Evolutionary conservation across 441 rosid species (phyloP).

Genomic region (Macaranga tanarius): DNA sequence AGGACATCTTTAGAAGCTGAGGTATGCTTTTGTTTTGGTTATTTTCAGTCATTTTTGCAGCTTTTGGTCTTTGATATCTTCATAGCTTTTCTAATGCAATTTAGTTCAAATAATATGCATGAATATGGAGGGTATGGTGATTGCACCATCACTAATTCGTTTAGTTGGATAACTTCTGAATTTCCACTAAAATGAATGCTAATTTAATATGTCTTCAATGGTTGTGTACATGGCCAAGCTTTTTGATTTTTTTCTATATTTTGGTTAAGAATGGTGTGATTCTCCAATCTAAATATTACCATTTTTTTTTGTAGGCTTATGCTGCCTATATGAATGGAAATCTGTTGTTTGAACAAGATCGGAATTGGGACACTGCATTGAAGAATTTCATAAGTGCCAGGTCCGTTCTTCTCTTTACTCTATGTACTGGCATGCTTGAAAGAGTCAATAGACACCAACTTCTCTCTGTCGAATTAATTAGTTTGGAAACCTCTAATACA

Average conservation of each 20-base stretch:
- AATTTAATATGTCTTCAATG: not conserved
- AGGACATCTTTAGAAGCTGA: slow-evolving; percentile 94
- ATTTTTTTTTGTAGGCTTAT: slow-evolving; percentile 82
- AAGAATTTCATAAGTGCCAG: slow-evolving; percentile 90
- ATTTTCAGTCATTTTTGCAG: not conserved
- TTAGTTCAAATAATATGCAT: slow-evolving; percentile 4
- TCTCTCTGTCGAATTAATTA: not conserved
- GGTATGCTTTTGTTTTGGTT: slow-evolving; percentile 41
- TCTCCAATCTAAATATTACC: slow-evolving; percentile 18
- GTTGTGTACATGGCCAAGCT: slow-evolving; percentile 1
- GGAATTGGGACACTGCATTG: slow-evolving; percentile 90
- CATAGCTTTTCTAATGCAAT: slow-evolving; percentile 2
- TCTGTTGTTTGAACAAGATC: slow-evolving; percentile 95
- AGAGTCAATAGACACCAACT: not conserved
- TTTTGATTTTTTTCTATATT: not conserved
- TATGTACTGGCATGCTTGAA: slow-evolving; percentile 1
- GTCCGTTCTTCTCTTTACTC: slow-evolving; percentile 43
- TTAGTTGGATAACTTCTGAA: not conserved
- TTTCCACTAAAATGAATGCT: not conserved
- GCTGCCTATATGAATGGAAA: slow-evolving; percentile 96
- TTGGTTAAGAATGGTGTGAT: not conserved
- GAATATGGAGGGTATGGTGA: not conserved
- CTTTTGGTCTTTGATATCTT: not conserved
- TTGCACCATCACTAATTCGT: not conserved
- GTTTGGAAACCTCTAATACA: slow-evolving; percentile 2